Conservation (phyloP, 2,329 filamentous ascomycete genomes). For the Botrytis aclada region DNA sequence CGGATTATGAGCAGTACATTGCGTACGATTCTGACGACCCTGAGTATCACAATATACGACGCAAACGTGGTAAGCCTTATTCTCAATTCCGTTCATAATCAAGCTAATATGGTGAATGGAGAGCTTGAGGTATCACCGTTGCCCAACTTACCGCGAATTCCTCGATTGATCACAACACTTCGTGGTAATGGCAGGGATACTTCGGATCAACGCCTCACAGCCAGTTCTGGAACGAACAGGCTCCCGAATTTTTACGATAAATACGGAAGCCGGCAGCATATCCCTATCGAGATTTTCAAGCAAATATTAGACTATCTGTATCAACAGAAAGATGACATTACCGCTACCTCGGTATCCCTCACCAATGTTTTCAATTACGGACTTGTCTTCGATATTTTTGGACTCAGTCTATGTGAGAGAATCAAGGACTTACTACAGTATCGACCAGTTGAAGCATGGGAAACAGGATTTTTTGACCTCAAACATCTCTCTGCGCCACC, state of each 20-base stretch:
- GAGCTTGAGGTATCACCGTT: not conserved
- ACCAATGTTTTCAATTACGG: not conserved
- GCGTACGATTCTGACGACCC: not conserved
- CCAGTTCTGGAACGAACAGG: not conserved
- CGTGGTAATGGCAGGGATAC: not conserved
- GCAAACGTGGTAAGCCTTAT: not conserved
- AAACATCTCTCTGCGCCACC: not conserved
- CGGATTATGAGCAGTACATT: not conserved
- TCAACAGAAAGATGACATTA: not conserved
- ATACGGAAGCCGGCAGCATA: not conserved
- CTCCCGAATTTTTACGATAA: not conserved
- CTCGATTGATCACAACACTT: not conserved
- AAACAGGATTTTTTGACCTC: not conserved
- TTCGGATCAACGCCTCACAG: not conserved
- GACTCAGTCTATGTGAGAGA: not conserved
- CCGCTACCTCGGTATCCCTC: not conserved
- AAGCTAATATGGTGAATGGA: not conserved
- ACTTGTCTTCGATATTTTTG: not conserved
- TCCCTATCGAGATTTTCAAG: not conserved
- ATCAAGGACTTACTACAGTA: not conserved
- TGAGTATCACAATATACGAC: not conserved
- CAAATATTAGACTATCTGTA: not conserved
- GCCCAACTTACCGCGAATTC: not conserved
- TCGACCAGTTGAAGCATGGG: not conserved
- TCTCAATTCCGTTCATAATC: not conserved